Conservation (phyloP, 2,329 filamentous ascomycete genomes). For the Calycina herbarum region DNA sequence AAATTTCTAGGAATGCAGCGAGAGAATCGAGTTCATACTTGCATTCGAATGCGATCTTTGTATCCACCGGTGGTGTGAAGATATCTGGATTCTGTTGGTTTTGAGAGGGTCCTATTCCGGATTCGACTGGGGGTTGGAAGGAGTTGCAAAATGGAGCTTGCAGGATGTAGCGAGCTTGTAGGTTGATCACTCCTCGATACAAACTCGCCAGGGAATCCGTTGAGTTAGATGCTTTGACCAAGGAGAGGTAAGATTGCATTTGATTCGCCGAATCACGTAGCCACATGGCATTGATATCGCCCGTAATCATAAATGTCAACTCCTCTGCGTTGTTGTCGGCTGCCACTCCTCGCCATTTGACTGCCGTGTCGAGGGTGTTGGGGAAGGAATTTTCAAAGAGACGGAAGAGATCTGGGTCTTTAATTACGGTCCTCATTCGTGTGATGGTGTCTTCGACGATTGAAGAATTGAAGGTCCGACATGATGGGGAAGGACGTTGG, state of each 20-base stretch:
- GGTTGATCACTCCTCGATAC: conserved; percentile 70
- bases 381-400: conserved; percentile 73
- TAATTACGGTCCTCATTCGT: conserved; percentile 66
- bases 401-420: conserved; percentile 73
- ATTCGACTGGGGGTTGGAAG: conserved; percentile 82
- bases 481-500: conserved; percentile 73
- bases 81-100: conserved; percentile 62
- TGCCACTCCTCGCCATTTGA: conserved; percentile 65
- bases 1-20: conserved; percentile 80
- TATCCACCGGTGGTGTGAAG: conserved; percentile 68
- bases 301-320: conserved; percentile 59
- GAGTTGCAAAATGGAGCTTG: conserved; percentile 82
- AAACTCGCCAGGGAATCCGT: conserved; percentile 63
- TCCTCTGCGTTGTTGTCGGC: conserved; percentile 61
- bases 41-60: conserved; percentile 83
- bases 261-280: conserved; percentile 79
- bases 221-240: conserved; percentile 55
- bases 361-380: conserved; percentile 73
- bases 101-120: conserved; percentile 57
- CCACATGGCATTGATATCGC: conserved; percentile 83
- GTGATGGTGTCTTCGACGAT: conserved; percentile 75
- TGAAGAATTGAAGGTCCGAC: conserved; percentile 77
- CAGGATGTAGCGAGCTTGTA: conserved; percentile 67
- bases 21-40: conserved; percentile 95
- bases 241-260: conserved; percentile 66